Percentiles rank a stretch among this genome's conserved stretches.
Conservation (phyloP, 2,329 filamentous ascomycete species). For the Esteya vermicola region DNA sequence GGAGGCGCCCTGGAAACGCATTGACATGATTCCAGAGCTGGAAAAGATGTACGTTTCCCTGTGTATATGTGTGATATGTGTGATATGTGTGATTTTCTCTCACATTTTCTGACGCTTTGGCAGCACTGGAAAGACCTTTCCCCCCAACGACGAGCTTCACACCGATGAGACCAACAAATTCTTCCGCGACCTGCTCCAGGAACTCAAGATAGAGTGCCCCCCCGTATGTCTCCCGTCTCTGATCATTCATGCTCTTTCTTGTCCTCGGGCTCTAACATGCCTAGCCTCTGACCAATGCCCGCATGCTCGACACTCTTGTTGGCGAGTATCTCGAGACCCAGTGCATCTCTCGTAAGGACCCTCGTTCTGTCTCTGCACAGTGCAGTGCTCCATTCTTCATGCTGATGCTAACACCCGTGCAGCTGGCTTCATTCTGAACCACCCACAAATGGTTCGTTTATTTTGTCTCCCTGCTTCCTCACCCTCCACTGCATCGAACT, state of each 20-base stretch:
- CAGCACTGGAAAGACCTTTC: slow-evolving; percentile 70
- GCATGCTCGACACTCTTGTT: slow-evolving; percentile 91
- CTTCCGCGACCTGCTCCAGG: slow-evolving; percentile 69
- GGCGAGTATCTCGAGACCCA: slow-evolving; percentile 92
- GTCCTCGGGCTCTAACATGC: not conserved
- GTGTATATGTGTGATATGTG: not conserved
- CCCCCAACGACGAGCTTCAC: slow-evolving; percentile 75
- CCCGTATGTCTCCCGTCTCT: slow-evolving; percentile 23
- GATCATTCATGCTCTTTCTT: not conserved
- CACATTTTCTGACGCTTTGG: too few relatives aligned
- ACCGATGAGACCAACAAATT: slow-evolving; percentile 81
- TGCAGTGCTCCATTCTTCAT: not conserved
- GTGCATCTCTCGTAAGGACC: slow-evolving; percentile 32
- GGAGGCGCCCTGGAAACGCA: slow-evolving; percentile 82
- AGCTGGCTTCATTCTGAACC: slow-evolving; percentile 12
- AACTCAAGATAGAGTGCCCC: slow-evolving; percentile 79
- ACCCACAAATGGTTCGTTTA: slow-evolving; percentile 11
- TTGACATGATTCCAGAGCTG: slow-evolving; percentile 91
- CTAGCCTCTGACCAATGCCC: slow-evolving; percentile 70
- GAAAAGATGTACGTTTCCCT: slow-evolving; percentile 34
- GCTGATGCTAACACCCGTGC: not conserved
- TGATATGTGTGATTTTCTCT: too few relatives aligned
- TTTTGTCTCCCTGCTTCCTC: not conserved
- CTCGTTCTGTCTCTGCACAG: not conserved
- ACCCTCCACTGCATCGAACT: slow-evolving; percentile 34